phyloP scores from a whole-genome alignment of 148 eudicot genomes.

The Diospyros lotus region DNA sequence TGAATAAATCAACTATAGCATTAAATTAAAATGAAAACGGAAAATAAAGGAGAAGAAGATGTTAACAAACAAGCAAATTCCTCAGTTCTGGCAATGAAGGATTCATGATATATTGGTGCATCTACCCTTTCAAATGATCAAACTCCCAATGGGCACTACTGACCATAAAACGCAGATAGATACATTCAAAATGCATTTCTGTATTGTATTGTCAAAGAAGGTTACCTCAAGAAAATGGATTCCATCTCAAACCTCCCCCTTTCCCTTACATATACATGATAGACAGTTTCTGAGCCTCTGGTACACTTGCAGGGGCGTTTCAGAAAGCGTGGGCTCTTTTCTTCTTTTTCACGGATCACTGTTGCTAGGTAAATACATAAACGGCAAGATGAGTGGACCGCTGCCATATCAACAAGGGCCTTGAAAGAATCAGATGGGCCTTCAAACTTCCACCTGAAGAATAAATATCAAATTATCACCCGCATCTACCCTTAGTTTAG shows the following conservation, averaged over 20 bases:
- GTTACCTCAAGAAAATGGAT: conserved; percentile 79
- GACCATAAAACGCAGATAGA: too few species aligned
- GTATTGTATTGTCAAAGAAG: background rate
- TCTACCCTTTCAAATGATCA: background rate
- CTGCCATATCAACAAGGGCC: conserved; percentile 96
- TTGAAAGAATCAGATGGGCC: conserved; percentile 93
- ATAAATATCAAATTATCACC: background rate
- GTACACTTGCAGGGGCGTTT: conserved; percentile 91
- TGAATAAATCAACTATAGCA: too few species aligned
- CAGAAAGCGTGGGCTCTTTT: conserved; percentile 34
- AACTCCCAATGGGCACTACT: background rate
- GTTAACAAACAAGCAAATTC: background rate
- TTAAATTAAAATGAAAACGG: background rate
- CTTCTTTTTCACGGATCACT: conserved; percentile 59
- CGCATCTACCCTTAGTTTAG: background rate
- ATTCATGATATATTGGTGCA: background rate
- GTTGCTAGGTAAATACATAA: conserved; percentile 85
- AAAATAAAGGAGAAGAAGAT: background rate
- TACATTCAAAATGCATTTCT: too few species aligned
- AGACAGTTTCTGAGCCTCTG: conserved; percentile 54
- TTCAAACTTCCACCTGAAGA: conserved; percentile 81
- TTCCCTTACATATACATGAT: conserved; percentile 84
- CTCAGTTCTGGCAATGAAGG: background rate
- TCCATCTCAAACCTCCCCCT: conserved; percentile 86
- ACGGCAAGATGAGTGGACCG: conserved; percentile 97